Percentiles rank a stretch among this genome's conserved stretches.
phyloP scores from a whole-genome alignment of 176 grass and related monocot genomes.

The Avena eriantha region DNA sequence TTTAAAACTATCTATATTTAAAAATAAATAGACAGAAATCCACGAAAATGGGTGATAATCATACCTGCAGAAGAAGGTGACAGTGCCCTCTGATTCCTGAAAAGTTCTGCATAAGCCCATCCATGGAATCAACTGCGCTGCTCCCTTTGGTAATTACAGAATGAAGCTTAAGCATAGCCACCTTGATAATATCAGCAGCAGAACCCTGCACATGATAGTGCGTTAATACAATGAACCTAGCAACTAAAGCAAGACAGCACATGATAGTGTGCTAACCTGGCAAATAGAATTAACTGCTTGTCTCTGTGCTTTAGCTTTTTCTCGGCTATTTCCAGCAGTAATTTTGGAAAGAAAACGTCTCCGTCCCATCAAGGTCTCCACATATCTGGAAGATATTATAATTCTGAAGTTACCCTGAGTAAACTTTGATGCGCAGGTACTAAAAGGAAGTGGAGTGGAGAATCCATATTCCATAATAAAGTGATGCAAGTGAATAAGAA shows the following conservation, averaged over 20 bases:
- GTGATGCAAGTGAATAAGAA: conserved; percentile 10
- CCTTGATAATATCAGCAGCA: conserved; percentile 92
- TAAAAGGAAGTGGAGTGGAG: not conserved
- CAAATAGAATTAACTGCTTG: conserved; percentile 98
- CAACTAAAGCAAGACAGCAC: conserved; percentile 10
- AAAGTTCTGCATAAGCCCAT: conserved; percentile 47
- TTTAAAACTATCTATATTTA: not conserved
- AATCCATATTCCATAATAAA: conserved; percentile 24
- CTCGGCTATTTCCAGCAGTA: conserved; percentile 66
- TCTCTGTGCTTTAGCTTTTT: conserved; percentile 98
- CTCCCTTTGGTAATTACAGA: conserved; percentile 60
- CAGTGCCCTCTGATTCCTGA: conserved; percentile 70
- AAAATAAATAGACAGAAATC: not conserved
- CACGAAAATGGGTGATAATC: conserved; percentile 18
- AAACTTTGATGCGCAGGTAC: not conserved
- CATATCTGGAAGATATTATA: conserved; percentile 66
- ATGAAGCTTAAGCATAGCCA: conserved; percentile 95
- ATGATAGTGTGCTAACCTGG: conserved; percentile 58
- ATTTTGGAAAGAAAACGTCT: conserved; percentile 94
- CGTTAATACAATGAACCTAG: conserved; percentile 31
- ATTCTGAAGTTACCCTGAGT: conserved; percentile 4
- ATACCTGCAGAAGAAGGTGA: conserved; percentile 88
- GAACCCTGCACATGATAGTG: conserved; percentile 62
- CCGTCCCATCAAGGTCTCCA: conserved; percentile 91
- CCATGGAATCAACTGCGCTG: conserved; percentile 41